Percentiles rank a stretch among this genome's conserved stretches.
phyloP scores from a whole-genome alignment of 768 basidiomycete genomes.

The Agrocybe praecox region DNA sequence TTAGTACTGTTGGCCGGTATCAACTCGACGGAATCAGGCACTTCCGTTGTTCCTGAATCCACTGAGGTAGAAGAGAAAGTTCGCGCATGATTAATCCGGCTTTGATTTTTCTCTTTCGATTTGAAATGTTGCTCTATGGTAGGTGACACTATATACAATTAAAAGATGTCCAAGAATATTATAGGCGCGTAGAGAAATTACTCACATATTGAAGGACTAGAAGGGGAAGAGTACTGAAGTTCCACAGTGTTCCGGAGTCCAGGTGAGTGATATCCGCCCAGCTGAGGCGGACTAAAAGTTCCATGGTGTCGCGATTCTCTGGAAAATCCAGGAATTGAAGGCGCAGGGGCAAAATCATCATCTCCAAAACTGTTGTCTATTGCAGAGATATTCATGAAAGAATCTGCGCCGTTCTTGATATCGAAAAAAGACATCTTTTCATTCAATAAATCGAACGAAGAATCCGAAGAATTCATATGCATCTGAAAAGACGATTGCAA shows the following conservation, averaged over 20 bases:
- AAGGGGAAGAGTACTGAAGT: neutral
- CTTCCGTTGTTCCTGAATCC: neutral
- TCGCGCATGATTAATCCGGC: neutral
- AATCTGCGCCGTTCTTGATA: constrained; percentile 30
- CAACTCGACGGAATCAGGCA: neutral
- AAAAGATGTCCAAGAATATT: no score
- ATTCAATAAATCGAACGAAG: constrained; percentile 53
- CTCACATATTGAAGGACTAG: neutral
- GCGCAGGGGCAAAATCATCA: constrained; percentile 17
- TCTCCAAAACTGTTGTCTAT: constrained; percentile 45
- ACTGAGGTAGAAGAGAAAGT: neutral
- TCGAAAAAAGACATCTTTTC: constrained; percentile 52
- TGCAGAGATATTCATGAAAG: constrained; percentile 34
- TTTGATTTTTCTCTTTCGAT: neutral
- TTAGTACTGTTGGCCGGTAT: neutral
- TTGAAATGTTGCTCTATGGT: neutral
- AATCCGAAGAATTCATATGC: constrained; percentile 45
- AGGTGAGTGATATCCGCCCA: neutral
- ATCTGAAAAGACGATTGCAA: constrained; percentile 50
- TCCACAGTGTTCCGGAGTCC: neutral
- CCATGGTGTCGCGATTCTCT: neutral
- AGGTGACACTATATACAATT: no score
- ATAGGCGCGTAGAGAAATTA: neutral
- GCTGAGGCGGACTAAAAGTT: neutral
- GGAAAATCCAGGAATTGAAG: constrained; percentile 1